Conservation (phyloP, 2,329 filamentous ascomycete genomes). For the Trichoderma brevicompactum region DNA sequence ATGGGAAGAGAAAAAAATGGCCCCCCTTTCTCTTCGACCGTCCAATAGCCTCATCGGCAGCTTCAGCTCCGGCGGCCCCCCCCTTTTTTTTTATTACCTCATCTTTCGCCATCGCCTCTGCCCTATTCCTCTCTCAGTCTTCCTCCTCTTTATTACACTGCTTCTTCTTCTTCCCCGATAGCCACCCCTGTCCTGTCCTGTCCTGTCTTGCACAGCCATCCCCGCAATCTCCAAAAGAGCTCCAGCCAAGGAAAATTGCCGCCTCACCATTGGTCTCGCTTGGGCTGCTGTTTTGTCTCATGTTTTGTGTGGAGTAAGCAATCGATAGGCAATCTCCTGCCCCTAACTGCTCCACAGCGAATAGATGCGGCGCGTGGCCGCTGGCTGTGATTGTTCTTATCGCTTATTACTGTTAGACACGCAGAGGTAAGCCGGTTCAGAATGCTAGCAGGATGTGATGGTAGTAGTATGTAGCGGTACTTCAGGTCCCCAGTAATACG, state of each 20-base stretch:
- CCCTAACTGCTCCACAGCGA: background rate
- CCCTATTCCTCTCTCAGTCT: background rate
- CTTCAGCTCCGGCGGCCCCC: background rate
- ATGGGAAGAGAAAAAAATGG: background rate
- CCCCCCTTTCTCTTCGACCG: background rate
- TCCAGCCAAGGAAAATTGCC: conserved; percentile 3
- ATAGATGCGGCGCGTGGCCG: background rate
- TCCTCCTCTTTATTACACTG: background rate
- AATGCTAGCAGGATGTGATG: too few species aligned
- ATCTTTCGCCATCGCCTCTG: background rate
- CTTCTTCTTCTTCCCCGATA: conserved; percentile 1
- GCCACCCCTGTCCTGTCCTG: background rate
- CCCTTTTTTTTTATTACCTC: conserved; percentile 5
- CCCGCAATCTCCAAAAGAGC: conserved; percentile 22
- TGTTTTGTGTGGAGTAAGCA: conserved; percentile 7
- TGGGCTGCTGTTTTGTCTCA: conserved; percentile 11
- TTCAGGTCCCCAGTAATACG: too few species aligned
- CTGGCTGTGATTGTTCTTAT: background rate
- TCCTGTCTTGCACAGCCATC: conserved; percentile 10
- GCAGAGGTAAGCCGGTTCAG: too few species aligned
- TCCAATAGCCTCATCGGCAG: conserved; percentile 11
- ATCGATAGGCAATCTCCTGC: conserved; percentile 23
- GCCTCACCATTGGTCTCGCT: conserved; percentile 11
- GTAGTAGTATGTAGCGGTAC: too few species aligned
- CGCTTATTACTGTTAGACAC: too few species aligned